Percentiles rank a stretch among this genome's conserved stretches.
Evolutionary conservation across 345 rosid genomes (phyloP).

Genomic region (sweet orange (Citrus sinensis)): DNA sequence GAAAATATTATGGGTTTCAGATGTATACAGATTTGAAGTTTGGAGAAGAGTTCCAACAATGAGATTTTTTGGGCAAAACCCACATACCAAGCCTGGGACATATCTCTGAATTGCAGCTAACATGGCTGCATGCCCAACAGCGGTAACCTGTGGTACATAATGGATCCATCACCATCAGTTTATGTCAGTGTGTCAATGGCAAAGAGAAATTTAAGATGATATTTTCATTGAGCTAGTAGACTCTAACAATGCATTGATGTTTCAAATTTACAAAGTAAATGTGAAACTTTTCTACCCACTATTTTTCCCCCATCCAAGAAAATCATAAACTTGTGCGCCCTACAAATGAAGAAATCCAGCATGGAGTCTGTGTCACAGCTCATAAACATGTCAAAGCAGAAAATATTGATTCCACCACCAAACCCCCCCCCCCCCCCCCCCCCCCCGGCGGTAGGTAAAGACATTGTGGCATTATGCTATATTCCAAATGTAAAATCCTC

Average conservation of each 20-base stretch:
- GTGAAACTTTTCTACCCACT: background rate
- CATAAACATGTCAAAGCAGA: background rate
- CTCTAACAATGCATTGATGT: background rate
- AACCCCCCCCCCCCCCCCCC: too few relatives aligned
- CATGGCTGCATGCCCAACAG: constrained; percentile 97
- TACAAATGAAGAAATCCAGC: background rate
- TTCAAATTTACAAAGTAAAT: background rate
- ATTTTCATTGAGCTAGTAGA: background rate
- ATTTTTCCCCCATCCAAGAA: background rate
- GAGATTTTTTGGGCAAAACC: constrained; percentile 12
- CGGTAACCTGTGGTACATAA: constrained; percentile 64
- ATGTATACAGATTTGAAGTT: background rate
- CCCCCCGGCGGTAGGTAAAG: background rate
- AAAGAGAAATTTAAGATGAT: background rate
- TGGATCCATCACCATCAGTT: background rate
- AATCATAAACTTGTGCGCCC: background rate
- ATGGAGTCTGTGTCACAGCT: background rate
- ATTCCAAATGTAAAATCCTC: background rate
- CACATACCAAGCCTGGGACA: constrained; percentile 69
- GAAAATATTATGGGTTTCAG: constrained; percentile 12
- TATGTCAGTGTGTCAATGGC: background rate
- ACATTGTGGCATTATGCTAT: background rate
- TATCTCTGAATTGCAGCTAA: constrained; percentile 96
- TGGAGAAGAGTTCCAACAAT: background rate
- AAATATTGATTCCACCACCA: background rate